Evolutionary conservation across 164 flowering plant species (phyloP).

Genomic region (Chimonanthus salicifolius): DNA sequence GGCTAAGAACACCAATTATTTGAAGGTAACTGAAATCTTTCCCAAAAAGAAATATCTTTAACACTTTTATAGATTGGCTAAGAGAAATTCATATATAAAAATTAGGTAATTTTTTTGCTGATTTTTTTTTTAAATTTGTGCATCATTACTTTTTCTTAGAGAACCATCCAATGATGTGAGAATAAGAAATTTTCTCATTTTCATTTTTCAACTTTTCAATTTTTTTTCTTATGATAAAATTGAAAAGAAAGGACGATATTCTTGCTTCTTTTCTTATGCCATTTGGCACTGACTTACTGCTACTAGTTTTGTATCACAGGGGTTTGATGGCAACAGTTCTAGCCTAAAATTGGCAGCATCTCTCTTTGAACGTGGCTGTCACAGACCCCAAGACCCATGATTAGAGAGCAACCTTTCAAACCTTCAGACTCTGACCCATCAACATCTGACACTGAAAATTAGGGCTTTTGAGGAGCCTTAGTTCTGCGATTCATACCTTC

Average conservation of each 20-base stretch:
- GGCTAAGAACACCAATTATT: too few species aligned
- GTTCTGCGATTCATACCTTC: conserved; percentile 19
- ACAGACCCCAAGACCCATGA: conserved; percentile 39
- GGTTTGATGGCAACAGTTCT: conserved; percentile 30
- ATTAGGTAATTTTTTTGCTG: too few species aligned
- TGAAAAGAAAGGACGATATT: too few species aligned
- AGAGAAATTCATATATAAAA: too few species aligned
- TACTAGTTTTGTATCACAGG: background rate
- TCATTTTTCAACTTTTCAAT: too few species aligned
- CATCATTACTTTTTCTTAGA: too few species aligned
- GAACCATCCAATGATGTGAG: too few species aligned
- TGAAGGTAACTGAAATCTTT: too few species aligned
- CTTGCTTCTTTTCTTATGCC: background rate
- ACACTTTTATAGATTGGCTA: too few species aligned
- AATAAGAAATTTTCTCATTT: too few species aligned
- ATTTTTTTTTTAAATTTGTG: too few species aligned
- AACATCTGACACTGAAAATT: conserved; percentile 65
- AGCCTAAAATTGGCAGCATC: conserved; percentile 12
- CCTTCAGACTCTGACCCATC: conserved; percentile 33
- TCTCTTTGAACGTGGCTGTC: conserved; percentile 19
- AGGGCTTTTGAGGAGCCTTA: conserved; percentile 28
- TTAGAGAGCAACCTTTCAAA: conserved; percentile 33
- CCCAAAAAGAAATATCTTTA: too few species aligned
- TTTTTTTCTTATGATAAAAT: background rate
- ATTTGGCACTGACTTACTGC: background rate